Evolutionary conservation across 371 early-diverging fungal genomes (phyloP), one percentile per base, ranked within the genome.

Genomic region (Fennellomyces sp.): DNA sequence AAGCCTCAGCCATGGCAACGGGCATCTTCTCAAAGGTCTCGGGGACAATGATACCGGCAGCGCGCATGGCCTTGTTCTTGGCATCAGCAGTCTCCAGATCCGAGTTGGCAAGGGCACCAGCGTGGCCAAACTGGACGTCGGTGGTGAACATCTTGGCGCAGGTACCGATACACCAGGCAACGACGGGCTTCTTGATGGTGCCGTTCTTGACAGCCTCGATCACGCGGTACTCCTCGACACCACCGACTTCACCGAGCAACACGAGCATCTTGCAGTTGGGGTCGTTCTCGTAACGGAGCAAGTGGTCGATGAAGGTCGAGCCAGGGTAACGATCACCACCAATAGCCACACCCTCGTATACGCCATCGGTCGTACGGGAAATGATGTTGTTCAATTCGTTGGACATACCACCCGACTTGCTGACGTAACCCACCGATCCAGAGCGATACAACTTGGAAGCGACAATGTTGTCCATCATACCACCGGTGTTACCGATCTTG

Each of bases 391-490:
- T 98, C 65, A 98, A 81, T 76, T 98, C 98, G 83, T 98, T 98
- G 64, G 97, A 96, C 98, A 98, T 98, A 74, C 98, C 98, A 76
- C 98, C 98, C 30, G 94, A 93, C 88, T 98, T 98, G 77, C 94
- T 93, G 48, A 98, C 97, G 69, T 98, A 98, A 28, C 93, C 97
- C 27, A 98, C 95, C 1, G 96, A 95, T 27, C 98, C 98, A 42
- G 96, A 77, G 45, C 97, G 91, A 83, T 98, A 97, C 67, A 98
- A 86, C 80, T 94, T 94, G 77, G 95, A 94, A 15, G 95, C 81
- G 26, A 96, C 96, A 80, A 98, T 97, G 86, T 98, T 98, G 79
- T 98, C 98, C 96, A 98, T 98, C 98, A 98, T 98, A 69, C 98
- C 98, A 75, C 98, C 98, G 29, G 98, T 98, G 88, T 97, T 97